A percentile compares a stretch with the other conserved stretches of the same genome.
These are phyloP conservation scores for Pleurotus platypus DNA, from an alignment of 768 basidiomycete genomes.

Conservation along the genomic window DNA sequence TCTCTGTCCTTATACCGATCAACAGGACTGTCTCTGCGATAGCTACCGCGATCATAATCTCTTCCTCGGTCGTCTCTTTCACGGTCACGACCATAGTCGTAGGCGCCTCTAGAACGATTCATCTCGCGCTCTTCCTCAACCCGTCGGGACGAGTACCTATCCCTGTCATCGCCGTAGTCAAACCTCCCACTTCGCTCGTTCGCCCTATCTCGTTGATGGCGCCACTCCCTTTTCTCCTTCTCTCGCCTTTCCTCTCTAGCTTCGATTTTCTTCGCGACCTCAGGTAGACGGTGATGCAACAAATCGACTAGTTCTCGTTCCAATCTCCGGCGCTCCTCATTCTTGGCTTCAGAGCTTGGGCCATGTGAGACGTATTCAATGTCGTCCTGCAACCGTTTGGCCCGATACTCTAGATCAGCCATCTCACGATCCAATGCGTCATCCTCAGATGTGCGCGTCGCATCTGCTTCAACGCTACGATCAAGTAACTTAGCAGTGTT, in stretches of 20 bases:
- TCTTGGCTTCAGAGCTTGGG: conserved; percentile 65
- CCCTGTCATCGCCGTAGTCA: conserved; percentile 41
- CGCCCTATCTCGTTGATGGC: conserved; percentile 73
- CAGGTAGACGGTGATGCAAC: conserved; percentile 89
- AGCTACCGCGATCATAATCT: conserved; percentile 24
- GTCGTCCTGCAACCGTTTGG: conserved; percentile 86
- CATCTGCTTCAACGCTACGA: conserved; percentile 60
- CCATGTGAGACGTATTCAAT: conserved; percentile 83
- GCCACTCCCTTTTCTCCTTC: conserved; percentile 75
- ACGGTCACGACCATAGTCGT: conserved; percentile 30
- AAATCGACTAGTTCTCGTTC: conserved; percentile 85
- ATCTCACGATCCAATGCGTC: conserved; percentile 90
- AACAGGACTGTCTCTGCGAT: conserved; percentile 1
- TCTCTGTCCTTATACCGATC: conserved; percentile 28
- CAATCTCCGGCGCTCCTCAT: conserved; percentile 80
- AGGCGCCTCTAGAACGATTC: conserved; percentile 16
- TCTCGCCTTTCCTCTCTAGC: conserved; percentile 73
- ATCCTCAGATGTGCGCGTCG: conserved; percentile 68
- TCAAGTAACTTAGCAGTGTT: conserved; percentile 83
- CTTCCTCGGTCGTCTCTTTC: conserved; percentile 39
- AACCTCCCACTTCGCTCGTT: conserved; percentile 80
- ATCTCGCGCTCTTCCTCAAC: conserved; percentile 23
- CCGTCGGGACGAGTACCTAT: conserved; percentile 36
- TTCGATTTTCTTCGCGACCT: conserved; percentile 82
- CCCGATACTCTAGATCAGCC: conserved; percentile 79